These are phyloP conservation scores for Rubia yunnanensis DNA, from an alignment of 257 asterid genomes.

Conservation along the genomic window DNA sequence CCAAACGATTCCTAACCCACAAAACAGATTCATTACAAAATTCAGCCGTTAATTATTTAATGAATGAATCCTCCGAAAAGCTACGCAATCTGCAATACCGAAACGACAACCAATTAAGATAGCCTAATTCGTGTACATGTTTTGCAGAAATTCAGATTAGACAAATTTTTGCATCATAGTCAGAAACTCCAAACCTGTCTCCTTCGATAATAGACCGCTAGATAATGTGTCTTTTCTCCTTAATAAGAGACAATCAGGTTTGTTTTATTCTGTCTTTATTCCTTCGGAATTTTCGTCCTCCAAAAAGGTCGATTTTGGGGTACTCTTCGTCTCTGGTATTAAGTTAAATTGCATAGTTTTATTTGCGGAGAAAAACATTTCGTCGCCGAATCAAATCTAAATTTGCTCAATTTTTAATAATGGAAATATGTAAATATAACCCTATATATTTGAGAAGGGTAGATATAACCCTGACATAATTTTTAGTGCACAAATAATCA, in stretches of 20 bases:
- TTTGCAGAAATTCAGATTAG: background rate
- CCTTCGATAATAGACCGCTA: background rate
- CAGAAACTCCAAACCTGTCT: constrained; percentile 10
- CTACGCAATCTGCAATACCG: background rate
- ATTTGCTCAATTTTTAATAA: background rate
- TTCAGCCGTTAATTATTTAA: background rate
- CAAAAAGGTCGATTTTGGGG: constrained; percentile 9
- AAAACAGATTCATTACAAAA: background rate
- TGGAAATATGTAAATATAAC: too few species aligned
- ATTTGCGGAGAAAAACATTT: background rate
- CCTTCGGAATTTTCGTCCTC: constrained; percentile 29
- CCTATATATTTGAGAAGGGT: too few species aligned
- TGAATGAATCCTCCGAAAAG: background rate
- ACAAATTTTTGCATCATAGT: constrained; percentile 13
- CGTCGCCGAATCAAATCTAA: constrained; percentile 10
- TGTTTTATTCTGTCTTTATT: constrained; percentile 12
- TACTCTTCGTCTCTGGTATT: background rate
- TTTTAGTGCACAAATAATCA: too few species aligned
- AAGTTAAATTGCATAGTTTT: background rate
- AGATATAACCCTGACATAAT: too few species aligned
- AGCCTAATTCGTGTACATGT: background rate
- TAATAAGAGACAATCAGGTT: constrained; percentile 18
- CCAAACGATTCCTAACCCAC: background rate
- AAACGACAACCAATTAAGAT: background rate
- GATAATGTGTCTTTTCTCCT: background rate